These are phyloP conservation scores for Coffea eugenioides DNA, from an alignment of 257 asterid genomes.

Conservation along the genomic window DNA sequence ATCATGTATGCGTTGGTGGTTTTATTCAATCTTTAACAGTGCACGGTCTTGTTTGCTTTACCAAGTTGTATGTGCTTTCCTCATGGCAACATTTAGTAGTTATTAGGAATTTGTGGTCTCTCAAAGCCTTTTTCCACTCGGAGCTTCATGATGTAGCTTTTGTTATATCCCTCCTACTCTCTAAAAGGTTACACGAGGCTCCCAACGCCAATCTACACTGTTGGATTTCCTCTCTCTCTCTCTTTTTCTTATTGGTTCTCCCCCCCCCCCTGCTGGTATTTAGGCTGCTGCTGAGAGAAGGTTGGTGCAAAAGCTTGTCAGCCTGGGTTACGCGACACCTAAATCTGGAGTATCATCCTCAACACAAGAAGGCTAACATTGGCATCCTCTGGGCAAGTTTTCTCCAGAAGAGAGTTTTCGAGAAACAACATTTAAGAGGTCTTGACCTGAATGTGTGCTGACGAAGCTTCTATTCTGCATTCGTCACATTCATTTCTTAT, in stretches of 20 bases:
- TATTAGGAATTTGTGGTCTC: neutral
- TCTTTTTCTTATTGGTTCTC: neutral
- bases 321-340: conserved; percentile 58
- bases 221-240: neutral
- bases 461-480: neutral
- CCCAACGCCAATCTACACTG: neutral
- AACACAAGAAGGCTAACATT: neutral
- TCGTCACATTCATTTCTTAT: neutral
- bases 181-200: neutral
- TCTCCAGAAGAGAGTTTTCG: neutral
- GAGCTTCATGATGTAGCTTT: neutral
- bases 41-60: neutral
- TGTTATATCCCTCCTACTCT: neutral
- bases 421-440: neutral
- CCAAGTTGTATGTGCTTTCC: neutral
- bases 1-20: too few relatives aligned
- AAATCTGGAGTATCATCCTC: conserved; percentile 29
- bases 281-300: conserved; percentile 87
- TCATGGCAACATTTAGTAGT: neutral
- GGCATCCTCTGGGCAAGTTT: neutral
- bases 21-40: neutral
- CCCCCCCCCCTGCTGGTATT: conserved; percentile 8
- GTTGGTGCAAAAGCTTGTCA: conserved; percentile 68
- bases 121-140: neutral
- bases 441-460: neutral